Base-by-base conservation (phyloP, 352 stramenopile species). In the Globisporangium abappressorium region DNA sequence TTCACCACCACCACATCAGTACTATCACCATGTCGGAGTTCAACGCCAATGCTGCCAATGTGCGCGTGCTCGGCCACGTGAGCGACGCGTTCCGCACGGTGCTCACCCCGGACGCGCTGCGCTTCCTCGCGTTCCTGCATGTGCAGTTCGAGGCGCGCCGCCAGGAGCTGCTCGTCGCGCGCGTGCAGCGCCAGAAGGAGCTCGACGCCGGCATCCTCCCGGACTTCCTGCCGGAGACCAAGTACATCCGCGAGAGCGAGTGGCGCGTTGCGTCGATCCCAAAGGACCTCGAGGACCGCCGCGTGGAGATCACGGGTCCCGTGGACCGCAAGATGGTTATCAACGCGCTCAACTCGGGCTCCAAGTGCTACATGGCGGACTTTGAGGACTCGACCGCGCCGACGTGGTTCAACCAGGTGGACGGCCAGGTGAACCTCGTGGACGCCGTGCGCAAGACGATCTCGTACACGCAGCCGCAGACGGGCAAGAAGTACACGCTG, bases 241-340 rank as follows among this genome's bases (percentile, higher is more conserved):
- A 79, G 70, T 93, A 93, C 77, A 91, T 97, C 60, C 86, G 89
- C 53, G 85, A 95, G 60, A 74, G 80, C 51, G 80, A 89, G 41
- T 95, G 87, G 87, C 75, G 82, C 51, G 87, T 92, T 33, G 84
- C 84, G 53, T 74, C 81, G 18, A 92, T 95, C 72, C 94, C 94
- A 1, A 73, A 74, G 8, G 92, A 98, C 74, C 68, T 98, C 30
- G 71, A 87, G 49, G 94, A 98, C 79, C 89, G 95, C 59, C 88
- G 95, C 59, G 94, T 99, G 34, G 95, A 99, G 79, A 99, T 99
- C 72, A 99, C 95, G 26, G 95, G 95, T 56, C 94, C 94, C 3
- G 90, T 98, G 33, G 91, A 98, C 82, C 89, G 95, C 38, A 98
- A 99, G 84, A 99, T 99, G 96, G 92, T 98, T 7, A 98, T 98